Evolutionary conservation across 768 basidiomycete genomes (phyloP), one percentile per base, ranked within the genome.

Genomic region (Hygrocybe punicea): DNA sequence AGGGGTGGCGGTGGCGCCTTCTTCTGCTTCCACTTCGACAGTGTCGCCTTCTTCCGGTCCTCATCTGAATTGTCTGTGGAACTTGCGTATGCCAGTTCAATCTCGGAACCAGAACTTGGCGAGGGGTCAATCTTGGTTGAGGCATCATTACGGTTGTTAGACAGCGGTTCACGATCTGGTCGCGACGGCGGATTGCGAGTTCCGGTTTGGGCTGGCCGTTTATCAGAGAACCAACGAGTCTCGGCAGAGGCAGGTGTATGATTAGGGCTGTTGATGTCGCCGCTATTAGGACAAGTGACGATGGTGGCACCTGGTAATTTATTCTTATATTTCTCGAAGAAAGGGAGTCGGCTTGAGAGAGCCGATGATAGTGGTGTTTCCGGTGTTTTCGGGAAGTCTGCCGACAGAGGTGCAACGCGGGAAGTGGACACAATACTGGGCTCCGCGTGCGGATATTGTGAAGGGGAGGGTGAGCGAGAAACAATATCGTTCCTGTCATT

Each of bases 271-370:
- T n/a, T n/a, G 45, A 4, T 13, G 21, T 25, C 16, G 49, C 36
- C 52, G 36, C 58, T 45, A 51, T 51, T 24, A 25, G 55, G 33
- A 57, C 56, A 23, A 48, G 33, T 56, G 10, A 60, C 16, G 29
- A 40, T 65, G 59, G 49, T 67, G 58, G 65, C 69, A 58, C 67
- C 62, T 1, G 72, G 69, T 24, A 67, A 24, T 42, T 68, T 71
- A 61, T 73, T 72, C 60, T 78, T 80, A 63, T 79, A 75, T 61
- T 81, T 81, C 55, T 85, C 84, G 60, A 86, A 80, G 67, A 87
- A 81, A 8, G 82, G 80, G 58, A 85, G 69, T 4, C 75, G 70
- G 6, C 76, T 66, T 5, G 67, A 67, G 42, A 67, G 63, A 45
- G 67, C 67, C 24, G 72, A 63, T 29, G 69, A 58, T 6, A 63